These are phyloP conservation scores for Pseudonitzschia delicatissima DNA, from an alignment of 108 stramenopile genomes.

Conservation along the genomic window DNA sequence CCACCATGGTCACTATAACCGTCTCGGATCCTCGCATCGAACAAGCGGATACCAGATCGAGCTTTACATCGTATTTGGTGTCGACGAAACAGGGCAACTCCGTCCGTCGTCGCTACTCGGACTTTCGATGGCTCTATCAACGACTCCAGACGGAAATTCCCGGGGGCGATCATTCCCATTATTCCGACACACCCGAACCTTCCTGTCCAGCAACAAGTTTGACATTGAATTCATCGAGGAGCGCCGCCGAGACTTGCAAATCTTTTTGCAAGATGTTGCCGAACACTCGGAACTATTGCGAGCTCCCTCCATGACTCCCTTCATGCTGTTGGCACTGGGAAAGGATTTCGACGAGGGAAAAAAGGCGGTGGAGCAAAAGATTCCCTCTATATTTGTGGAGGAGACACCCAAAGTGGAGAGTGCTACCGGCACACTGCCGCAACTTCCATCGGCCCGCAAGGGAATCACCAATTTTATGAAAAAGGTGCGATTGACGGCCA, in stretches of 20 bases:
- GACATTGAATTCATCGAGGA: conserved; percentile 72
- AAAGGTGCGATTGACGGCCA: conserved; percentile 45
- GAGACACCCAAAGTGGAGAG: background rate
- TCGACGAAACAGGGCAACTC: conserved; percentile 46
- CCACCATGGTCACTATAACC: conserved; percentile 16
- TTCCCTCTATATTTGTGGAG: conserved; percentile 14
- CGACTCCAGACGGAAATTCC: conserved; percentile 78
- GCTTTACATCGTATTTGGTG: conserved; percentile 61
- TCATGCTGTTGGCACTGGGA: conserved; percentile 65
- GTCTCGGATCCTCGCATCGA: conserved; percentile 63
- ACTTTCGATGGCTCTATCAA: conserved; percentile 92
- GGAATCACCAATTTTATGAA: conserved; percentile 56
- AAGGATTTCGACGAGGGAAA: conserved; percentile 52
- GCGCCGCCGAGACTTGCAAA: conserved; percentile 69
- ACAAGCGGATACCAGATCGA: conserved; percentile 57
- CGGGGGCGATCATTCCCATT: conserved; percentile 88
- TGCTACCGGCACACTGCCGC: conserved; percentile 12
- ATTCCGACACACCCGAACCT: conserved; percentile 82
- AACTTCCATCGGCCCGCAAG: conserved; percentile 29
- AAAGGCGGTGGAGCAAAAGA: conserved; percentile 36
- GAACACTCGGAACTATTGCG: conserved; percentile 76
- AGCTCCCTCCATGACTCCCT: conserved; percentile 65
- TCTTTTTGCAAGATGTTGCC: conserved; percentile 69
- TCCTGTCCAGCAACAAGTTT: conserved; percentile 60
- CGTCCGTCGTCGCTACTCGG: conserved; percentile 82